Evolutionary conservation across 2,329 filamentous ascomycete species (phyloP).

Genomic region (Ophiocordyceps camponoti-leonardi): DNA sequence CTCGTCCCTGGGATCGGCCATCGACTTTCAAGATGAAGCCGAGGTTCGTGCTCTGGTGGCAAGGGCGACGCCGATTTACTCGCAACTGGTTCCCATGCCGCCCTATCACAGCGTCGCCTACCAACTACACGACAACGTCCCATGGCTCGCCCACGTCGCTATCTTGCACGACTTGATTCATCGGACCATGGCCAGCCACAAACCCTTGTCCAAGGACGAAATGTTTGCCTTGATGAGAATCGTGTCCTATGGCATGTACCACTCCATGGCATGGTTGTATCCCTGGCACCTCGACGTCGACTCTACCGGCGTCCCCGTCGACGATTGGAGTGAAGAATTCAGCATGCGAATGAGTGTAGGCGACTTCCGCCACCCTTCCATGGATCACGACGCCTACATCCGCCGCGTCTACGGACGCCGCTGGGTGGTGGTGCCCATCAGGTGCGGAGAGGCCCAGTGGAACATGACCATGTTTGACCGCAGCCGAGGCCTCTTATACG

Average conservation of each 20-base stretch:
- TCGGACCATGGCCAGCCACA: background rate
- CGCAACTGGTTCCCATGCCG: slow-evolving; percentile 4
- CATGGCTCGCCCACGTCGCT: slow-evolving; percentile 5
- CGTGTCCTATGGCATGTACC: slow-evolving; percentile 7
- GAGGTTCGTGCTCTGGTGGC: background rate
- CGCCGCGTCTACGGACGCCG: slow-evolving; percentile 1
- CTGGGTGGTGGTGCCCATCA: slow-evolving; percentile 6
- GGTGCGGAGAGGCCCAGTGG: slow-evolving; percentile 4
- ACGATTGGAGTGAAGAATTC: slow-evolving; percentile 1
- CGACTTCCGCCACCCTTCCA: background rate
- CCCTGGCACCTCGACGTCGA: slow-evolving; percentile 1
- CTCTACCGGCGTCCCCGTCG: background rate
- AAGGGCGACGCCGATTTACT: slow-evolving; percentile 1
- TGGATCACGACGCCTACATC: background rate
- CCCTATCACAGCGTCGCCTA: slow-evolving; percentile 2
- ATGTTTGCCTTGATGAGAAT: slow-evolving; percentile 4
- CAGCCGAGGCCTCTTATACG: slow-evolving; percentile 4
- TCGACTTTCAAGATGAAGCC: background rate
- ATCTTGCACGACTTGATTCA: slow-evolving; percentile 4
- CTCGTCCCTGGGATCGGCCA: background rate
- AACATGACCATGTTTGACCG: slow-evolving; percentile 9
- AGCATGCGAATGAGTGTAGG: slow-evolving; percentile 1
- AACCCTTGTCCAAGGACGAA: background rate
- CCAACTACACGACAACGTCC: slow-evolving; percentile 1
- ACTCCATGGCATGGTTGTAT: slow-evolving; percentile 3